Conservation (phyloP, 2,329 filamentous ascomycete genomes). For the Sporothrix pseudoabietina region DNA sequence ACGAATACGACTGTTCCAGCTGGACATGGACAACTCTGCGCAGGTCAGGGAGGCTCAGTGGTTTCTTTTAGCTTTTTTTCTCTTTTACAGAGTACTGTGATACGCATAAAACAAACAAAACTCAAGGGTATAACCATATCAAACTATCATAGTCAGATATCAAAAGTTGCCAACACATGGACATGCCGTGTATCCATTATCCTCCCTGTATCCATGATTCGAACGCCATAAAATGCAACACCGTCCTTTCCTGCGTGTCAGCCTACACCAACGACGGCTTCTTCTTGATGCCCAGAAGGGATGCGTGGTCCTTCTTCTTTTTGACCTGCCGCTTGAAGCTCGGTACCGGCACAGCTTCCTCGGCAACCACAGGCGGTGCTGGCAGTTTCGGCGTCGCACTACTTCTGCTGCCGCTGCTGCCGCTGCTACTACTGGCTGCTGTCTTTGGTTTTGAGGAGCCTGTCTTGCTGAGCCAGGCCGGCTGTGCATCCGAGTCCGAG, state of each 20-base stretch:
- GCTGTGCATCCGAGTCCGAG: not conserved
- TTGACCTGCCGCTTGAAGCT: constrained; percentile 77
- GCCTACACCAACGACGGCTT: constrained; percentile 63
- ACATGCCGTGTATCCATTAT: not conserved
- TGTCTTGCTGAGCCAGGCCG: constrained; percentile 23
- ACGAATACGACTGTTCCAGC: too few relatives aligned
- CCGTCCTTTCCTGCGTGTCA: too few relatives aligned
- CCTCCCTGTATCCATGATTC: not conserved
- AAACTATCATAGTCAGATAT: not conserved
- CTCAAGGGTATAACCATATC: not conserved
- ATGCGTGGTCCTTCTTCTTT: constrained; percentile 81
- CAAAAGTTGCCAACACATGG: not conserved
- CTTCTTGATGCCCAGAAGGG: constrained; percentile 83
- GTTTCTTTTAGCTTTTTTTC: too few relatives aligned
- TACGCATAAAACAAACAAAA: not conserved
- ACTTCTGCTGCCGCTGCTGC: constrained; percentile 42
- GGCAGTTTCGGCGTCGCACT: constrained; percentile 39
- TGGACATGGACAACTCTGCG: too few relatives aligned
- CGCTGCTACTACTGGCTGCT: constrained; percentile 38
- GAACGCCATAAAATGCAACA: not conserved
- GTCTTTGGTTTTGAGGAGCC: constrained; percentile 39
- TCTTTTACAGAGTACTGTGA: too few relatives aligned
- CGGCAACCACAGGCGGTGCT: not conserved
- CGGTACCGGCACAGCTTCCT: constrained; percentile 38
- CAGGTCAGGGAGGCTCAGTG: too few relatives aligned